phyloP scores from a whole-genome alignment of 2,329 filamentous ascomycete genomes.

The Biscogniauxia mediterranea region DNA sequence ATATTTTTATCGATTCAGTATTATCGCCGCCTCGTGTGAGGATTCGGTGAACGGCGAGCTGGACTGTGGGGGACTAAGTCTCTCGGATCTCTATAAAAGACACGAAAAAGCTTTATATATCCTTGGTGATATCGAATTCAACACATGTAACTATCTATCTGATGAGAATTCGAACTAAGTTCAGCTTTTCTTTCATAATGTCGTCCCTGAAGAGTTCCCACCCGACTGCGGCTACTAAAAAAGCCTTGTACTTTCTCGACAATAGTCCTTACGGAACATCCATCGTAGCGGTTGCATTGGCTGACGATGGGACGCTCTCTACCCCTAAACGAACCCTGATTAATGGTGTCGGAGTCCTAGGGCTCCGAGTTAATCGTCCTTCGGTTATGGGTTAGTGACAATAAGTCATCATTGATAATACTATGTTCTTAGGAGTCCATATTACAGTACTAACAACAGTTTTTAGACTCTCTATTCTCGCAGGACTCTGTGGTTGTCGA shows the following conservation, averaged over 20 bases:
- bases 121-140: too few relatives aligned
- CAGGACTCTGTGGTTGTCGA: constrained; percentile 20
- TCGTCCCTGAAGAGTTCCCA: too few relatives aligned
- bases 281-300: constrained; percentile 6
- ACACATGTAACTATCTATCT: too few relatives aligned
- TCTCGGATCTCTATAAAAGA: too few relatives aligned
- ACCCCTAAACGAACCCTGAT: constrained; percentile 5
- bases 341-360: constrained; percentile 4
- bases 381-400: constrained; percentile 1
- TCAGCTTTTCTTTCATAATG: too few relatives aligned
- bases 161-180: too few relatives aligned
- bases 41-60: too few relatives aligned
- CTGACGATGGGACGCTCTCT: constrained; percentile 4
- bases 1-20: too few relatives aligned
- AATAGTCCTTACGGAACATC: constrained; percentile 7
- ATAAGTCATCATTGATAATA: neutral
- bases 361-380: neutral
- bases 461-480: constrained; percentile 14
- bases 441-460: neutral
- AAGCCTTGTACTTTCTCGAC: constrained; percentile 11
- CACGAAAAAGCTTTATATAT: too few relatives aligned
- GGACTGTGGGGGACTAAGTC: too few relatives aligned
- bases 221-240: neutral
- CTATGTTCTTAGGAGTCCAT: neutral
- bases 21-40: too few relatives aligned